These are phyloP conservation scores for Phytophthora pinifolia DNA, from an alignment of 352 stramenopile species.

Conservation along the genomic window DNA sequence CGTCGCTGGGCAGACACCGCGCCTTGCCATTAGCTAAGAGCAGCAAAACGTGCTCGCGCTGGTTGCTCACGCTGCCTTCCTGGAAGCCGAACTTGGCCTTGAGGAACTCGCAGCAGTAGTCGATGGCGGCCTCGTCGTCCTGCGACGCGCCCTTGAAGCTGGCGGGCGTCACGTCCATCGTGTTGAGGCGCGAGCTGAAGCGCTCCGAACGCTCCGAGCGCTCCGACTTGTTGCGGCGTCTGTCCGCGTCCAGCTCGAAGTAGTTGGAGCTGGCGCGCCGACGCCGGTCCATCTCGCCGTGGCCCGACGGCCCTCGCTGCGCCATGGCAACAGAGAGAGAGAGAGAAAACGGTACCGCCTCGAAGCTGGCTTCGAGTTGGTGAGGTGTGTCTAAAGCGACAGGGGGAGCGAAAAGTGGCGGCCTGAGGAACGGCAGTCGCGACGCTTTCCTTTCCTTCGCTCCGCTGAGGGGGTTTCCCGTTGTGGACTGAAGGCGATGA, in stretches of 20 bases:
- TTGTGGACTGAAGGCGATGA: slow-evolving; percentile 13
- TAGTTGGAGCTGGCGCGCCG: slow-evolving; percentile 81
- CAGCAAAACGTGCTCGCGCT: slow-evolving; percentile 82
- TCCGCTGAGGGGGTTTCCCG: slow-evolving; percentile 26
- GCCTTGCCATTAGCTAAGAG: slow-evolving; percentile 78
- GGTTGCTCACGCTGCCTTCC: slow-evolving; percentile 78
- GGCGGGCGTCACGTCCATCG: slow-evolving; percentile 47
- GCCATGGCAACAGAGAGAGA: slow-evolving; percentile 14
- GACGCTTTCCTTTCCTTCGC: slow-evolving; percentile 10
- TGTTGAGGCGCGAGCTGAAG: slow-evolving; percentile 55
- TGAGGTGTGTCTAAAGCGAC: no score
- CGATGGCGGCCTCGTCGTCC: slow-evolving; percentile 81
- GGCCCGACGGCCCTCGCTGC: slow-evolving; percentile 31
- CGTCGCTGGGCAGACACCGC: slow-evolving; percentile 47
- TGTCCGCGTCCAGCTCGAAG: slow-evolving; percentile 78
- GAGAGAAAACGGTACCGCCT: no score
- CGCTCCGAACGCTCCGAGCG: slow-evolving; percentile 61
- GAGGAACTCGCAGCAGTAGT: slow-evolving; percentile 82
- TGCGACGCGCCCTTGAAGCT: slow-evolving; percentile 52
- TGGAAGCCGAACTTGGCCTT: slow-evolving; percentile 85
- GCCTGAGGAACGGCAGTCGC: no score
- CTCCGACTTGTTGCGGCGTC: slow-evolving; percentile 72
- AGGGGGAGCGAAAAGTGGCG: no score
- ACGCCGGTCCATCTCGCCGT: slow-evolving; percentile 42
- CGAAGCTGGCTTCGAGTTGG: no score